A percentile compares a stretch with the other conserved stretches of the same genome.
Evolutionary conservation across 176 grass and related monocot species (phyloP).

Genomic region (Bromus sterilis): DNA sequence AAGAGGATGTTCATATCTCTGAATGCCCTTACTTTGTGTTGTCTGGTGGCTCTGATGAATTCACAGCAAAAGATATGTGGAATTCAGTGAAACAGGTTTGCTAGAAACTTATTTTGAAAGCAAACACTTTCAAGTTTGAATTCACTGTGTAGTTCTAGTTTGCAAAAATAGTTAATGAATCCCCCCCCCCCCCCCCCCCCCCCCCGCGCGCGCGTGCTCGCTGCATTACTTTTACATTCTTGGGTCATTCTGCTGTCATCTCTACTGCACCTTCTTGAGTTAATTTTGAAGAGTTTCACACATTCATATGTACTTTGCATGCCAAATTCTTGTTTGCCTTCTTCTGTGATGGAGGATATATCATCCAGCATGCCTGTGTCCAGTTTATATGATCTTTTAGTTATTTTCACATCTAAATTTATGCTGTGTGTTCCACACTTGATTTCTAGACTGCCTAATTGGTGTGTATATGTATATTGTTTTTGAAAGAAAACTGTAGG

Average conservation of each 20-base stretch:
- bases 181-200: too few species aligned
- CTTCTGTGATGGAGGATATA: background rate
- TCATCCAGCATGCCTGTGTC: background rate
- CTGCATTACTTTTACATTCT: background rate
- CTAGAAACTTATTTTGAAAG: background rate
- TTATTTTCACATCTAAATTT: background rate
- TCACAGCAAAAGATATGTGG: slow-evolving; percentile 97
- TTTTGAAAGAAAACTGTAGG: too few species aligned
- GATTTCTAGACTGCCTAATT: background rate
- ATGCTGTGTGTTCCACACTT: background rate
- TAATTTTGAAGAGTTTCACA: background rate
- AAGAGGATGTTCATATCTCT: slow-evolving; percentile 59
- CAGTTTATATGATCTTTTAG: background rate
- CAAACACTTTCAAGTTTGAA: background rate
- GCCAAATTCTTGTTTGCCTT: background rate
- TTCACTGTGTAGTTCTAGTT: background rate
- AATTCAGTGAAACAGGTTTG: slow-evolving; percentile 77
- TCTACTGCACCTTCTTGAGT: background rate
- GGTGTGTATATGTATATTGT: background rate
- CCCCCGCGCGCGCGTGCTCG: too few species aligned
- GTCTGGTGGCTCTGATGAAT: slow-evolving; percentile 58
- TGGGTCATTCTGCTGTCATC: background rate
- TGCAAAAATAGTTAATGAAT: background rate
- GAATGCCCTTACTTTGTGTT: slow-evolving; percentile 80
- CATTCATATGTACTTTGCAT: background rate